phyloP scores from a whole-genome alignment of 23 red algal species.

The Rhodosorus marinus region DNA sequence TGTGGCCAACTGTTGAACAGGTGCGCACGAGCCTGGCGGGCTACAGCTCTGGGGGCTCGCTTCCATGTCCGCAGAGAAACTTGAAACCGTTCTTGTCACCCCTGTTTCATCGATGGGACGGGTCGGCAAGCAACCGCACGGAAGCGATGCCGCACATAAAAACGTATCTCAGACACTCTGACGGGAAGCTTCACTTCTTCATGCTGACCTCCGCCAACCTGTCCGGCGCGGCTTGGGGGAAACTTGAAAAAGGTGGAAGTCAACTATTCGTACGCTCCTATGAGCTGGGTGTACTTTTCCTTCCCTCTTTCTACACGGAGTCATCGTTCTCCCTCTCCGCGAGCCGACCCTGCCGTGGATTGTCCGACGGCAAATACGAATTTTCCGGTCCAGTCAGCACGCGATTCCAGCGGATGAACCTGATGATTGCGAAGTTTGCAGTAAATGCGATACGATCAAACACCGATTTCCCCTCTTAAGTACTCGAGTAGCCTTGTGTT shows the following conservation, averaged over 20 bases:
- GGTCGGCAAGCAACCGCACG: not conserved
- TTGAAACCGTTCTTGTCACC: not conserved
- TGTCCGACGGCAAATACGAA: not conserved
- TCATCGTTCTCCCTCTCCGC: not conserved
- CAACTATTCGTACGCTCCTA: conserved; percentile 18
- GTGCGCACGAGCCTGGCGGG: not conserved
- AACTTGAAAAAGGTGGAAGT: conserved; percentile 2
- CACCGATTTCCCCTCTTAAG: too few relatives aligned
- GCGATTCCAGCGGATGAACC: too few relatives aligned
- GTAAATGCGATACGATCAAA: too few relatives aligned
- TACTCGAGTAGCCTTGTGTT: too few relatives aligned
- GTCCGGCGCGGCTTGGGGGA: conserved; percentile 56
- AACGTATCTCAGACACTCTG: conserved; percentile 6
- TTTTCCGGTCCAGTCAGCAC: too few relatives aligned
- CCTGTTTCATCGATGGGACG: not conserved
- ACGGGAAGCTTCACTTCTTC: conserved; percentile 12
- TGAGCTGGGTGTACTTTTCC: conserved; percentile 48
- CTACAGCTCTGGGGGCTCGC: not conserved
- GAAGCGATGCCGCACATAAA: conserved; percentile 70
- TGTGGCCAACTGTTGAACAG: conserved; percentile 3
- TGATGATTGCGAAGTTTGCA: too few relatives aligned
- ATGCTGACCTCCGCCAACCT: conserved; percentile 59
- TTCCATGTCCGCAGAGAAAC: not conserved
- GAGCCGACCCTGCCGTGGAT: not conserved
- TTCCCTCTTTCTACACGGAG: conserved; percentile 2